Evolutionary conservation across 1,284 basidiomycete genomes (phyloP), one percentile per base, ranked within the genome.

Genomic region (Rhodotorula sp.): DNA sequence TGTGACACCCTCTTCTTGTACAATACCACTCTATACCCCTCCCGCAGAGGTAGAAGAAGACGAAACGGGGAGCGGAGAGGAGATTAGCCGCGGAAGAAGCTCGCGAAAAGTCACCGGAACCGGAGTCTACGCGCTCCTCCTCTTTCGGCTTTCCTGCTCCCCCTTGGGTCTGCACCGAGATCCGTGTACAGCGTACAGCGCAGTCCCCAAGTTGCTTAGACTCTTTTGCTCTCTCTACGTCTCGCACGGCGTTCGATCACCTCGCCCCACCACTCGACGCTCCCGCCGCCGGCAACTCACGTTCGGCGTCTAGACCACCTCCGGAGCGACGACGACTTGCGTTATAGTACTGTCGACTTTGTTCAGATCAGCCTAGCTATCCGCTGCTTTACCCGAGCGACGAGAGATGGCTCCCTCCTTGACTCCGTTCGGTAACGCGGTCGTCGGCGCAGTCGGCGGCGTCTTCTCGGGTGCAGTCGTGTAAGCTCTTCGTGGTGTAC

Each of bases 371-470:
- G 49, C 49, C 49, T 18, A 50, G 19, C 49, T 50, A 50, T 50
- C 49, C 49, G 49, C 23, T 23, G 23, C 18, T 14, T 10, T 50
- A 50, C 8, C 15, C 26, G 23, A 16, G 54, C 38, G 38, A 43
- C 38, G 38, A 26, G n/a, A 16, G 2, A 71, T 68, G 66, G 66
- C 67, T 1, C 66, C 70, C 3, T 26, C 55, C 23, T 48, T 75
- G 0, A 71, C 94, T 0, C 92, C 95, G 0, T 90, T 98, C 78
- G 94, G 91, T 14, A 89, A 92, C 78, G 95, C 95, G 7, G 85
- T 99, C 64, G 93, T 94, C 58, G 95, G 95, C 15, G 97, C 97
- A 6, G 86, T 99, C 61, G 94, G 95, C 65, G 95, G 90, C 64
- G 92, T 93, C 79, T 92, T 95, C 81, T 90, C 90, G 76, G 93